phyloP scores from a whole-genome alignment of 2,329 filamentous ascomycete species.

The Ophidiomyces ophidiicola region DNA sequence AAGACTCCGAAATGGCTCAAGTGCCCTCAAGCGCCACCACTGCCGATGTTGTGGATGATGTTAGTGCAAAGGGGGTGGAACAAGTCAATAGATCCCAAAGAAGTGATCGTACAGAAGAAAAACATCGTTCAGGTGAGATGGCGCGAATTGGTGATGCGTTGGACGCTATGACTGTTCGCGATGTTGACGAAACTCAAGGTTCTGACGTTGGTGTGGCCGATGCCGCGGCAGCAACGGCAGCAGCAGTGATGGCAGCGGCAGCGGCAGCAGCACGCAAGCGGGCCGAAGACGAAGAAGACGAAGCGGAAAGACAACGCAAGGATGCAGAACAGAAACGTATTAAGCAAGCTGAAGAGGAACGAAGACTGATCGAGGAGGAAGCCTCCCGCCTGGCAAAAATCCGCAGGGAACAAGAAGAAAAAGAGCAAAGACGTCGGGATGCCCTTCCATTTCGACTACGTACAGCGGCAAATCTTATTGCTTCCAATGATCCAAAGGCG shows the following conservation, averaged over 20 bases:
- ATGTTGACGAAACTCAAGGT: conserved; percentile 14
- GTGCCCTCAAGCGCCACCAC: neutral
- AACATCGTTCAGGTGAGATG: conserved; percentile 9
- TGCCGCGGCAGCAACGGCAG: conserved; percentile 23
- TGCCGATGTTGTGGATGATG: neutral
- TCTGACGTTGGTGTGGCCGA: conserved; percentile 17
- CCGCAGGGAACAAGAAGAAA: conserved; percentile 34
- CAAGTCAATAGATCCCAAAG: neutral
- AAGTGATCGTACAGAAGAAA: neutral
- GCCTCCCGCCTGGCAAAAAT: conserved; percentile 32
- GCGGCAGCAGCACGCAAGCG: conserved; percentile 30
- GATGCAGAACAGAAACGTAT: conserved; percentile 33
- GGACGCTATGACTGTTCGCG: conserved; percentile 14
- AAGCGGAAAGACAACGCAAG: conserved; percentile 25
- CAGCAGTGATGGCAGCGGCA: conserved; percentile 22
- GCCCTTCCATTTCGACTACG: conserved; percentile 36
- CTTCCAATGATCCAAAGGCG: conserved; percentile 32
- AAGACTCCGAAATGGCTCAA: neutral
- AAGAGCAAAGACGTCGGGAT: conserved; percentile 36
- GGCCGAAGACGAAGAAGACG: conserved; percentile 25
- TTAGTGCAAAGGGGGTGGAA: neutral
- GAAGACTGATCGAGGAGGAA: conserved; percentile 33
- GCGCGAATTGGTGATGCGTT: conserved; percentile 11
- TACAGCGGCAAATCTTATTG: conserved; percentile 34
- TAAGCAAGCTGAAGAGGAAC: conserved; percentile 38